phyloP scores from a whole-genome alignment of 1,284 basidiomycete species.

The Schizophyllum amplum region DNA sequence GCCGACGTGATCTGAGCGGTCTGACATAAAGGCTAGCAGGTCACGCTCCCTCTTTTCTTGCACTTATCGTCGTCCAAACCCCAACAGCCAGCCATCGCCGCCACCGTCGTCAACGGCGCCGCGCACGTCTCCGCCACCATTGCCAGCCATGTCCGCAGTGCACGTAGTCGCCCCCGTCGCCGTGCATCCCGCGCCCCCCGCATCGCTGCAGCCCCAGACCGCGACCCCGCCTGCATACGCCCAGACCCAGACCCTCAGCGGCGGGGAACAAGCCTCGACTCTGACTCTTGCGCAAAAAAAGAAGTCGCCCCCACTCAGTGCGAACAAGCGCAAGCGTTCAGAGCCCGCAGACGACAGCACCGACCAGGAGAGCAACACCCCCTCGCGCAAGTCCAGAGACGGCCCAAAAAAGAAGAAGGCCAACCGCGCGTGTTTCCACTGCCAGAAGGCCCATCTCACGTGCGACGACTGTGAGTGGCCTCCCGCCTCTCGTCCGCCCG shows the following conservation, averaged over 20 bases:
- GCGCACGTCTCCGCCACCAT: background rate
- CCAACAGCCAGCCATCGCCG: background rate
- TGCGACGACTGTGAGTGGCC: constrained; percentile 84
- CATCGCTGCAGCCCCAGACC: background rate
- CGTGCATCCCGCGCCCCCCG: background rate
- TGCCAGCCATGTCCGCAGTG: background rate
- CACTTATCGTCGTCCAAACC: background rate
- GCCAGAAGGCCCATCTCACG: constrained; percentile 94
- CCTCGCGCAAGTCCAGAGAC: constrained; percentile 47
- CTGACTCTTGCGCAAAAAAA: constrained; percentile 22
- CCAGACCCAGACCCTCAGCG: background rate
- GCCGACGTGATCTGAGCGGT: background rate
- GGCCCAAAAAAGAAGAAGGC: constrained; percentile 89
- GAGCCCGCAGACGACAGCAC: constrained; percentile 41
- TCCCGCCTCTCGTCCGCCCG: constrained; percentile 9
- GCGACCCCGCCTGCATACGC: background rate
- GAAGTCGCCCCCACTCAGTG: constrained; percentile 22
- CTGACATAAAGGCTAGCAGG: background rate
- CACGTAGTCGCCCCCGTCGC: background rate
- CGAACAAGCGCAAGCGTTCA: constrained; percentile 34
- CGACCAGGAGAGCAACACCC: constrained; percentile 34
- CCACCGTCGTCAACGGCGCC: background rate
- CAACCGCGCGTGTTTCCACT: constrained; percentile 87
- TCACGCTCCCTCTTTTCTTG: background rate
- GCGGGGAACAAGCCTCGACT: background rate